A percentile compares a stretch with the other conserved stretches of the same genome.
These are phyloP conservation scores for Paracorniculantispora psalliotae DNA, from an alignment of 2,329 filamentous ascomycete genomes.

Conservation along the genomic window DNA sequence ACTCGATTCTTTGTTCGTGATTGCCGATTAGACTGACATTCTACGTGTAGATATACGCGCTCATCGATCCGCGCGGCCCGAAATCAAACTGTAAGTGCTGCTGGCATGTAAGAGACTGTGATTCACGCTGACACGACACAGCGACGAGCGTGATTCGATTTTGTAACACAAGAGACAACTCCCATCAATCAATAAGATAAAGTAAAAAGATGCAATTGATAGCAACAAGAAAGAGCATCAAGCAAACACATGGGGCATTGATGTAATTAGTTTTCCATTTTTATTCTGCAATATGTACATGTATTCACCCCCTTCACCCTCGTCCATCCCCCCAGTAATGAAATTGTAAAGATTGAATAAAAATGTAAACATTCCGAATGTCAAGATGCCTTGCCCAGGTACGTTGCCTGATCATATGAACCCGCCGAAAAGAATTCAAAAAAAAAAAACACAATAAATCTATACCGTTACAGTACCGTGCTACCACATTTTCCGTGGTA, in stretches of 20 bases:
- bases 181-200: too few relatives aligned
- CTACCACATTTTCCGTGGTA: background rate
- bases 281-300: conserved; percentile 1
- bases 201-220: too few relatives aligned
- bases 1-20: conserved; percentile 16
- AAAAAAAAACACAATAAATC: background rate
- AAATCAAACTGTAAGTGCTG: conserved; percentile 26
- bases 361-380: conserved; percentile 1
- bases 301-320: background rate
- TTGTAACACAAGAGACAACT: too few relatives aligned
- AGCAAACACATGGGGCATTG: background rate
- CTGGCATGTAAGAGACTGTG: background rate
- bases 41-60: conserved; percentile 32
- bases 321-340: too few relatives aligned
- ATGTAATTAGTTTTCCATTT: background rate
- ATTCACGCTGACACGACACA: background rate
- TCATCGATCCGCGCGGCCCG: conserved; percentile 37
- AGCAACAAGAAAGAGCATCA: background rate
- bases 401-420: background rate
- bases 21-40: background rate
- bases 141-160: conserved; percentile 3
- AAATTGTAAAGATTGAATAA: background rate
- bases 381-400: background rate
- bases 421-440: background rate
- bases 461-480: background rate